Evolutionary conservation across 345 rosid genomes (phyloP).

Genomic region (Mallotus nudiflorus): DNA sequence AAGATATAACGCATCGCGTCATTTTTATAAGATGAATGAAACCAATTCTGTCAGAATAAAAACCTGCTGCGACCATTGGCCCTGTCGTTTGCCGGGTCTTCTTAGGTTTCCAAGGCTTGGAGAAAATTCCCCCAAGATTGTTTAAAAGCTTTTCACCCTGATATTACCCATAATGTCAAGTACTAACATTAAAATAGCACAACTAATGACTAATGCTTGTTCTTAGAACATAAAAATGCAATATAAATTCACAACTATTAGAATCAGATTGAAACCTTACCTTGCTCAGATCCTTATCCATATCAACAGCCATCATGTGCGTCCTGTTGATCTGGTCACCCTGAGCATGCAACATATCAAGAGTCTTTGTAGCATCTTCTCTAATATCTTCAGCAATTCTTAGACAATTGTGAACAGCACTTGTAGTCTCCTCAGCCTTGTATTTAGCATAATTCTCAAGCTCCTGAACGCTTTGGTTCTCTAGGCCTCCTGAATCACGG

Average conservation of each 20-base stretch:
- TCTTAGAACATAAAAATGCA: no score
- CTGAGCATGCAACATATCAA: conserved; percentile 34
- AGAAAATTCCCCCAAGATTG: conserved; percentile 37
- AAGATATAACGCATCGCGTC: background rate
- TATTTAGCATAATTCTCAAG: conserved; percentile 34
- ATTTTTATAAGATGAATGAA: background rate
- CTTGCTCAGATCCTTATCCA: conserved; percentile 34
- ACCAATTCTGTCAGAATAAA: background rate
- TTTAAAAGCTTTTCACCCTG: conserved; percentile 38
- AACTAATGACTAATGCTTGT: no score
- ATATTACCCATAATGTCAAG: no score
- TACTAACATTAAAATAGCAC: no score
- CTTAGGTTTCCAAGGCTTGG: conserved; percentile 39
- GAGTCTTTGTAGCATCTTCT: conserved; percentile 31
- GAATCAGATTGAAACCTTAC: conserved; percentile 8
- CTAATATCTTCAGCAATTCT: conserved; percentile 30
- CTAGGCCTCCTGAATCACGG: conserved; percentile 29
- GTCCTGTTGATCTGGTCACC: conserved; percentile 37
- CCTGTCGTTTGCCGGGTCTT: conserved; percentile 25
- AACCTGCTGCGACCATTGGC: conserved; percentile 33
- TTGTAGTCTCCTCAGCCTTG: conserved; percentile 32
- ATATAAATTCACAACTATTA: background rate
- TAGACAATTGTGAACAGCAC: conserved; percentile 26
- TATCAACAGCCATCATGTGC: conserved; percentile 31
- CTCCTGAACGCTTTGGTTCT: conserved; percentile 32